phyloP scores from a whole-genome alignment of 208 protist genomes.

The Phytomonas sp. region DNA sequence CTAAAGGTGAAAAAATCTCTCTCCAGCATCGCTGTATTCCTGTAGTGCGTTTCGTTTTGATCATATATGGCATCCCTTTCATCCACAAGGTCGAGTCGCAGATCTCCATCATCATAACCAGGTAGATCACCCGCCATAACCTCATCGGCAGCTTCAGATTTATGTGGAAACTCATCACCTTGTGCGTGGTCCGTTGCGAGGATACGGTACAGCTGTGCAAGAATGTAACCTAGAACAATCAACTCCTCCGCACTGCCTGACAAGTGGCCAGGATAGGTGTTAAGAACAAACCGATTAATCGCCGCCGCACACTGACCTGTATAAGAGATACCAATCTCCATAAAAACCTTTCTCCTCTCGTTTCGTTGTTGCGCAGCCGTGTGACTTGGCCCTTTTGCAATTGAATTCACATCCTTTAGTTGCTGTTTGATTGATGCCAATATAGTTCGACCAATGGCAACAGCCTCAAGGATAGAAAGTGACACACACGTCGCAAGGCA shows the following conservation, averaged over 20 bases:
- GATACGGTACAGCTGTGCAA: slow-evolving; percentile 14
- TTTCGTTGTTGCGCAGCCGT: background rate
- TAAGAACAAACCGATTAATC: slow-evolving; percentile 1
- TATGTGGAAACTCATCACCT: background rate
- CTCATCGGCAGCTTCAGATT: background rate
- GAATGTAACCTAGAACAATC: slow-evolving; percentile 11
- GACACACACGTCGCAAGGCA: background rate
- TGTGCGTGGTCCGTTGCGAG: background rate
- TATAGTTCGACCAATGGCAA: slow-evolving; percentile 1
- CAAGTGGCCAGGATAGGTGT: background rate
- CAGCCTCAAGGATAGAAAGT: background rate
- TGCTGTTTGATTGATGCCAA: background rate
- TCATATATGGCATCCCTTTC: background rate
- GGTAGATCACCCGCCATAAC: background rate
- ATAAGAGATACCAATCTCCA: background rate
- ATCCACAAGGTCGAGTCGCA: background rate
- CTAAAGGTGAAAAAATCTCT: background rate
- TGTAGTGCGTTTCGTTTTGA: background rate
- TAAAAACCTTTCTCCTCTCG: background rate
- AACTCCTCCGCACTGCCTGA: slow-evolving; percentile 1
- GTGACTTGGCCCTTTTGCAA: background rate
- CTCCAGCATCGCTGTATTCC: background rate
- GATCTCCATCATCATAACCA: background rate
- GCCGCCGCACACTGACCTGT: background rate
- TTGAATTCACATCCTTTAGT: background rate